Evolutionary conservation across 148 eudicot species (phyloP).

Genomic region (Silene latifolia): DNA sequence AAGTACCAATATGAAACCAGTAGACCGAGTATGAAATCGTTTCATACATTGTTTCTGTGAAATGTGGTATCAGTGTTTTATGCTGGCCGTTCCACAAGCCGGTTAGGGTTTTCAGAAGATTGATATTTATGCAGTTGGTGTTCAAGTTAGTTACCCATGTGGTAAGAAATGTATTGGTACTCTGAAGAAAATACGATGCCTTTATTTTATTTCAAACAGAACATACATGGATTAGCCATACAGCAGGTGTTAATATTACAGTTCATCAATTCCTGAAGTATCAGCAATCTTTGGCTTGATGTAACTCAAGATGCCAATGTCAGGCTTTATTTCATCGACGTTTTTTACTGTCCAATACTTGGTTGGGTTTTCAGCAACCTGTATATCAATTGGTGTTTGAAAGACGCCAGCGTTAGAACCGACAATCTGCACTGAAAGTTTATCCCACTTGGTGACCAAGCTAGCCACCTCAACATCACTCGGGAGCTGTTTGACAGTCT

Average conservation of each 20-base stretch:
- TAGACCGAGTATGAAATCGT: not conserved
- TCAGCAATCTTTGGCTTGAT: not conserved
- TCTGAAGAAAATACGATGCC: not conserved
- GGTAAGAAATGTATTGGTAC: not conserved
- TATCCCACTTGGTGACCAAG: not conserved
- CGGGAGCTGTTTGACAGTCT: no score
- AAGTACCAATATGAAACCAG: not conserved
- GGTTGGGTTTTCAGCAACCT: not conserved
- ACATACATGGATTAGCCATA: not conserved
- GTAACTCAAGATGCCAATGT: not conserved
- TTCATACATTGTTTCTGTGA: not conserved
- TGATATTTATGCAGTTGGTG: no score
- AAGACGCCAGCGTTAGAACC: not conserved
- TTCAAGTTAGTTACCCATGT: no score
- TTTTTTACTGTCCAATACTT: not conserved
- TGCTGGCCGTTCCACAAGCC: no score
- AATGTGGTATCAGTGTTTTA: no score
- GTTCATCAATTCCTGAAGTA: not conserved
- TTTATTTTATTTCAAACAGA: not conserved
- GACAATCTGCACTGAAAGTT: not conserved
- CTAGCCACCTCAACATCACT: constrained; percentile 12
- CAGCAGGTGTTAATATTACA: not conserved
- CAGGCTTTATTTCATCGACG: not conserved
- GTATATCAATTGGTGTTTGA: not conserved
- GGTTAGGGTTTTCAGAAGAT: no score